phyloP scores from a whole-genome alignment of 331 rosid species.

The Telfairia occidentalis region DNA sequence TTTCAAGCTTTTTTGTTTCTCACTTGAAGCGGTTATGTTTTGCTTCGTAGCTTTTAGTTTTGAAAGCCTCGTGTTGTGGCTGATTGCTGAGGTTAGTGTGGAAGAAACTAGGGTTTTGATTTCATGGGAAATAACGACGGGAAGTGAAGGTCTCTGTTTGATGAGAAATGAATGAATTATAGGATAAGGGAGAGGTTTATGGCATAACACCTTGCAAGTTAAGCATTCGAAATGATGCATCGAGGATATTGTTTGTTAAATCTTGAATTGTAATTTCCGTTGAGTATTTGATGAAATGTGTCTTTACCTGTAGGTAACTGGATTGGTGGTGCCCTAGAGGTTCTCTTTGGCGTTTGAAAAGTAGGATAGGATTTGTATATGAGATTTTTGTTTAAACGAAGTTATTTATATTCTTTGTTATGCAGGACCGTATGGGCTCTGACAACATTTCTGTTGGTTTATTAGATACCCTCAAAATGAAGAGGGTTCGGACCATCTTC shows the following conservation, averaged over 20 bases:
- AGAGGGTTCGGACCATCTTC: conserved; percentile 80
- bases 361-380: conserved; percentile 18
- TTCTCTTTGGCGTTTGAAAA: conserved; percentile 20
- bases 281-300: background rate
- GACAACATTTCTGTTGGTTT: conserved; percentile 40
- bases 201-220: background rate
- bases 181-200: background rate
- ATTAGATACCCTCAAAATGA: conserved; percentile 72
- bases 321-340: conserved; percentile 25
- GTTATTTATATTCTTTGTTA: conserved; percentile 3
- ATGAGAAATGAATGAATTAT: background rate
- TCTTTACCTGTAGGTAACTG: conserved; percentile 16
- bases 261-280: background rate
- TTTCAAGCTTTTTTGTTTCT: background rate
- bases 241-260: background rate
- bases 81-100: background rate
- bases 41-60: background rate
- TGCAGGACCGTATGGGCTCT: conserved; percentile 38
- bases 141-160: background rate
- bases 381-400: conserved; percentile 9
- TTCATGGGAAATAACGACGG: background rate
- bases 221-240: background rate
- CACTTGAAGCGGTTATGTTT: background rate
- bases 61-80: background rate
- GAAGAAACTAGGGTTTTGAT: conserved; percentile 2